Conservation (phyloP, 805 yeast genomes). For the Candida parachauliodes region DNA sequence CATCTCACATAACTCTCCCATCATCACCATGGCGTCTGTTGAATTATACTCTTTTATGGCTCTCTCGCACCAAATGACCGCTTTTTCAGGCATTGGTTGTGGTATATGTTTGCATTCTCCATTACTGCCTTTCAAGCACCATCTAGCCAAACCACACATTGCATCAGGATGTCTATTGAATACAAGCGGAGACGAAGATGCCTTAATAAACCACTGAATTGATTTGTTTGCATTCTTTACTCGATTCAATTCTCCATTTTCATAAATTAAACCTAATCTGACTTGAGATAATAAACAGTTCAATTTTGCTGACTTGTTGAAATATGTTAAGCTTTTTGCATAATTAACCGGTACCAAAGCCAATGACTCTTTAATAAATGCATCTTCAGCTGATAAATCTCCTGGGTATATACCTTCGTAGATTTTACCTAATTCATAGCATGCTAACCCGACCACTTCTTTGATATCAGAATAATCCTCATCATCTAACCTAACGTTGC, state of each 20-base stretch:
- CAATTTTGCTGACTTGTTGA: constrained; percentile 40
- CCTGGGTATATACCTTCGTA: constrained; percentile 46
- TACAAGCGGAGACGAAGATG: constrained; percentile 35
- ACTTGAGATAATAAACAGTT: constrained; percentile 39
- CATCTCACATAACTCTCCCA: constrained; percentile 38
- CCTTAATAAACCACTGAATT: constrained; percentile 43
- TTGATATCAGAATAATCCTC: constrained; percentile 38
- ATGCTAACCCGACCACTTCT: constrained; percentile 39
- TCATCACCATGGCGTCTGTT: constrained; percentile 36
- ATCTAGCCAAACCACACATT: constrained; percentile 41
- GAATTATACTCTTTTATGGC: constrained; percentile 37
- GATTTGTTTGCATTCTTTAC: constrained; percentile 37
- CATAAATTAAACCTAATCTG: constrained; percentile 40
- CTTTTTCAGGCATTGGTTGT: constrained; percentile 31
- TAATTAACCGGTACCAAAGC: constrained; percentile 41
- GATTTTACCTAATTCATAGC: constrained; percentile 38
- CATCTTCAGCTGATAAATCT: constrained; percentile 33
- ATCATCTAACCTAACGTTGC: constrained; percentile 29
- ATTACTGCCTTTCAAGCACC: constrained; percentile 35
- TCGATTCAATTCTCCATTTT: constrained; percentile 40
- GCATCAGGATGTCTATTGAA: constrained; percentile 43
- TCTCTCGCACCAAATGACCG: constrained; percentile 41
- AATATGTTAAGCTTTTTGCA: constrained; percentile 38
- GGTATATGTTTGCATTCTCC: constrained; percentile 36
- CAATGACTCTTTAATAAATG: constrained; percentile 30